Conservation (phyloP, 2,329 filamentous ascomycete species). For the Endothia cerciana region DNA sequence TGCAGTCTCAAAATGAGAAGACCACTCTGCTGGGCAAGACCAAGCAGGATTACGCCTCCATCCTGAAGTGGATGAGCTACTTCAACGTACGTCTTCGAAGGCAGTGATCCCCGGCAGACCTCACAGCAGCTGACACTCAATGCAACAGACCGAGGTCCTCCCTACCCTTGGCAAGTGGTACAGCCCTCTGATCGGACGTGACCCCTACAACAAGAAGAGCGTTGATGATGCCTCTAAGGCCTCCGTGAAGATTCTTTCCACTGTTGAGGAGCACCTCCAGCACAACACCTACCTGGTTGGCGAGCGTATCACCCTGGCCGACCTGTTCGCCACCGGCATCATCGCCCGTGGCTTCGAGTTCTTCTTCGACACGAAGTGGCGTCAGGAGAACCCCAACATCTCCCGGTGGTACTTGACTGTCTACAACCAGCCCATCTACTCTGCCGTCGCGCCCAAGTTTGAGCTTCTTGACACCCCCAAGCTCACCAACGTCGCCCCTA, state of each 20-base stretch:
- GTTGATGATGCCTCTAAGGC: conserved; percentile 79
- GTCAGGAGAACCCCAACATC: conserved; percentile 79
- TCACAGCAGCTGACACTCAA: conserved; percentile 11
- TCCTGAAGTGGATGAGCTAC: conserved; percentile 97
- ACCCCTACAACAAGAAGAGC: conserved; percentile 96
- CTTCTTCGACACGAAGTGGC: conserved; percentile 92
- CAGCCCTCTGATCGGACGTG: conserved; percentile 79
- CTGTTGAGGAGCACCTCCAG: conserved; percentile 85
- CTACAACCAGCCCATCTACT: conserved; percentile 90
- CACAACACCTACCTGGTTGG: conserved; percentile 97
- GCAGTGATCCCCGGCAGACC: background rate
- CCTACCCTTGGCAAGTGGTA: conserved; percentile 77
- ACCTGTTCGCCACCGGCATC: conserved; percentile 81
- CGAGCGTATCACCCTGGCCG: conserved; percentile 95
- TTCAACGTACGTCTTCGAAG: conserved; percentile 64
- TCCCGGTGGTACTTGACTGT: conserved; percentile 95
- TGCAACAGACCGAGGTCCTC: conserved; percentile 67
- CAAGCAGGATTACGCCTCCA: conserved; percentile 99
- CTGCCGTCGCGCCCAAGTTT: conserved; percentile 74
- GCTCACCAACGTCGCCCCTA: conserved; percentile 69
- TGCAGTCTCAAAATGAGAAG: conserved; percentile 94
- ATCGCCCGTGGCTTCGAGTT: conserved; percentile 87
- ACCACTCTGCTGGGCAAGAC: conserved; percentile 98
- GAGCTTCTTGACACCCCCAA: conserved; percentile 83
- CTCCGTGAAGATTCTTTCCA: conserved; percentile 67